Conservation (phyloP, 2,329 filamentous ascomycete genomes). For the Aspergillus sp. region DNA sequence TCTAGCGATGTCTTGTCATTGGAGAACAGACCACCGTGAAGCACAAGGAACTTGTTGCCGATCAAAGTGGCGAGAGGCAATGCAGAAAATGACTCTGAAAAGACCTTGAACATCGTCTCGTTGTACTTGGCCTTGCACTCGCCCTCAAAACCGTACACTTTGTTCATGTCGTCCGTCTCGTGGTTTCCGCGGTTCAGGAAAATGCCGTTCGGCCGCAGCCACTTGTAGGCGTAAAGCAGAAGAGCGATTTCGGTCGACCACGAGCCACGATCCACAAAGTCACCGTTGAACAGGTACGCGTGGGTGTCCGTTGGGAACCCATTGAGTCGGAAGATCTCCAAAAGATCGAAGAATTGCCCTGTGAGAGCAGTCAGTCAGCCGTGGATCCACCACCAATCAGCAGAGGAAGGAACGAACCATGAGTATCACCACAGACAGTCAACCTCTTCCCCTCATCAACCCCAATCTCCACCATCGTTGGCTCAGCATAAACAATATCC, state of each 20-base stretch:
- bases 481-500: conserved; percentile 86
- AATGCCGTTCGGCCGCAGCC: conserved; percentile 83
- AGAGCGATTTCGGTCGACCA: conserved; percentile 98
- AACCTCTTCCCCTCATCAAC: conserved; percentile 77
- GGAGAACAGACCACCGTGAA: conserved; percentile 95
- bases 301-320: conserved; percentile 84
- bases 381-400: neutral
- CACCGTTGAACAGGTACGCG: conserved; percentile 96
- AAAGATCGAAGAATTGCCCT: conserved; percentile 97
- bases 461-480: conserved; percentile 94
- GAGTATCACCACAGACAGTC: conserved; percentile 96
- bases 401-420: conserved; percentile 60
- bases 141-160: conserved; percentile 96
- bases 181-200: conserved; percentile 98
- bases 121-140: conserved; percentile 99
- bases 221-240: conserved; percentile 94
- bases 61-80: conserved; percentile 90
- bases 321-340: conserved; percentile 94
- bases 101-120: conserved; percentile 92
- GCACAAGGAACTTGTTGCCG: conserved; percentile 85
- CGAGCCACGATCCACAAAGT: conserved; percentile 96
- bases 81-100: conserved; percentile 97
- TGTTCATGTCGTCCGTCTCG: conserved; percentile 99
- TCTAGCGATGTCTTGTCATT: conserved; percentile 89
- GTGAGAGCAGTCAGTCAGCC: conserved; percentile 38